Evolutionary conservation across 1,284 basidiomycete species (phyloP), one percentile per base, ranked within the genome.

Genomic region (Sphagnurus paluster): DNA sequence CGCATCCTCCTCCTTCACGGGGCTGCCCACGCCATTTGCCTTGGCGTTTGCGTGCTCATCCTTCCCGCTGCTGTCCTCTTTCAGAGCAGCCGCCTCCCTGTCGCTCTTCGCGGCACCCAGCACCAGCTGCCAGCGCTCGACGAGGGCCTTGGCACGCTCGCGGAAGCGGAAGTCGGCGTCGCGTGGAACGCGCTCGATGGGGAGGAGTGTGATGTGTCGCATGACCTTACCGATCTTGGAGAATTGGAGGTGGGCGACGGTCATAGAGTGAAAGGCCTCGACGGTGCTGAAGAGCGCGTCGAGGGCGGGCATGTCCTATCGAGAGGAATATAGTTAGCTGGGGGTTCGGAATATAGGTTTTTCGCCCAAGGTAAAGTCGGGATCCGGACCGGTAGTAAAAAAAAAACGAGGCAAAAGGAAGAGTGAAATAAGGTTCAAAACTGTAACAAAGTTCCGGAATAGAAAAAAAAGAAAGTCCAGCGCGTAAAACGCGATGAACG

Each of bases 171-270:
- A 92, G 63, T 96, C 85, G 28, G 82, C 84, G 60, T 98, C 88
- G 46, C 84, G 76, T 10, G 95, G 93, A 19, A 97, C 84, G 60
- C 75, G 80, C 16, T 78, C 77, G 32, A 71, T 71, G 14, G 71
- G 53, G 16, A 95, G 75, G 23, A 83, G 77, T 35, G 89, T 79
- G 59, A 98, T 95, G 68, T 93, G 91, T 62, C 93, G 90, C 90
- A 98, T 95, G 42, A 99, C 95, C 71, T 98, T 98, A 70, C 90
- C 93, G 61, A 98, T 97, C 76, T 98, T 98, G 52, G 95, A 95
- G 73, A 85, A 88, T 82, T 93, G 64, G 39, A 57, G 82, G 61
- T 94, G 92, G 49, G 89, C 82, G 51, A 93, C 84, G 48, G 85
- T 90, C 74, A 97, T 93, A 41, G 76, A 73, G 25, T 88, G 79